Base-by-base conservation (phyloP, 2,329 filamentous ascomycete species). In the Penicillium digitatum region DNA sequence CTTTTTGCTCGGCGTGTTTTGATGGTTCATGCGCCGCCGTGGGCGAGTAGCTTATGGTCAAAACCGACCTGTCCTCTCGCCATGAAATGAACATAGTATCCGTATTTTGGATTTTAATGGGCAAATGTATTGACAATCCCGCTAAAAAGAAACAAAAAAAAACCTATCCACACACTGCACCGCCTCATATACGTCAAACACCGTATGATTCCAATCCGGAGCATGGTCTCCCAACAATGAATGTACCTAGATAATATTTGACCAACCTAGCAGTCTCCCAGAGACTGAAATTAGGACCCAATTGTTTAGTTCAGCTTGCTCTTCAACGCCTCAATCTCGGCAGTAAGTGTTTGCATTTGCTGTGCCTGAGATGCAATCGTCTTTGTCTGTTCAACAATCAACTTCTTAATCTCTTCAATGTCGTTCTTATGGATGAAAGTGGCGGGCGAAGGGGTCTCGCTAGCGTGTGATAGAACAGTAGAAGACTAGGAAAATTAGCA, bases 251-350 rank as follows among this genome's bases (percentile, higher is more conserved):
- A 29, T 26, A 37, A 50, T 35, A 40, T 31, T 24, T 18, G 48
- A 39, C 34, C 20, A 54, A 48, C 16, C 34, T 24, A 39, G 35
- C 37, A 31, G 24, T 42, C n/a, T 29, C 37, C 51, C 37, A n/a
- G 39, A 26, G 24, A 46, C 48, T 2, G 3, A 27, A 37, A 40
- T 35, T 35, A 49, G 16, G n/a, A 42, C 16, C 10, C 24, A 18
- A 34, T 29, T 35, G 51, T 44, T 48, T 68, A 74, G 54, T 82
- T 83, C 56, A 92, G 80, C 72, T 85, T 88, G 74, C 84, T 84
- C 82, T 95, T 95, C 64, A 96, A 79, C 16, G 82, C 81, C 69
- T 94, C 90, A 14, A 95, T 86, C 72, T 95, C 89, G 29, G 78
- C 74, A 3, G 88, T 83, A 45, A 95, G 76, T 27, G 80, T 78